Percentiles rank a stretch among this genome's conserved stretches.
These are phyloP conservation scores for Aspergillus calidoustus DNA, from an alignment of 2,329 filamentous ascomycete species.

Conservation along the genomic window DNA sequence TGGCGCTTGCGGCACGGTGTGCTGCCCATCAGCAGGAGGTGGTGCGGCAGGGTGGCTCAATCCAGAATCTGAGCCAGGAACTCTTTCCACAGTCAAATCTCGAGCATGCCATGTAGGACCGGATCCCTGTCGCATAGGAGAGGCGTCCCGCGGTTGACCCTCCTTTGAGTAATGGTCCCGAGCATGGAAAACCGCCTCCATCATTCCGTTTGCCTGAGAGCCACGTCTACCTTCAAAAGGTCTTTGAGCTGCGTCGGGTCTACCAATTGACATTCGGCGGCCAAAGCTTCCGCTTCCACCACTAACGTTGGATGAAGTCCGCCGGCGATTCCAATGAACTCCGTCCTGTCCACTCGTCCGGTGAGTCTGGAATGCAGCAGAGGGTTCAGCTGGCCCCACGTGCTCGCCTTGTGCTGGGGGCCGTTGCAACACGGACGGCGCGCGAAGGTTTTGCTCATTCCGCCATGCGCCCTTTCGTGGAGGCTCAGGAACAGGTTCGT, in stretches of 20 bases:
- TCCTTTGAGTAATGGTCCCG: conserved; percentile 34
- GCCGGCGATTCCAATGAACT: conserved; percentile 70
- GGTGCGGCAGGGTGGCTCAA: conserved; percentile 24
- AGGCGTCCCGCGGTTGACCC: conserved; percentile 26
- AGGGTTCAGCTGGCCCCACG: conserved; percentile 75
- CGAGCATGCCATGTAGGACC: conserved; percentile 38
- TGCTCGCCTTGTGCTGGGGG: conserved; percentile 66
- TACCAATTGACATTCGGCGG: conserved; percentile 64
- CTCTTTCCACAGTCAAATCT: conserved; percentile 32
- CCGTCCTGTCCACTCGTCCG: conserved; percentile 69
- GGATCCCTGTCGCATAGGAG: conserved; percentile 29
- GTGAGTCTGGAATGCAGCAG: conserved; percentile 81
- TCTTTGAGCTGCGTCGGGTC: conserved; percentile 48
- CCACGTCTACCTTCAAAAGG: conserved; percentile 45
- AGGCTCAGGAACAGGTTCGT: conserved; percentile 80
- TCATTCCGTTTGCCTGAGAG: conserved; percentile 43
- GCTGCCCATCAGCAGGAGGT: conserved; percentile 25
- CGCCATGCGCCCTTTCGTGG: conserved; percentile 70
- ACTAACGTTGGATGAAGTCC: conserved; percentile 89
- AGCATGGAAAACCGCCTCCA: conserved; percentile 37
- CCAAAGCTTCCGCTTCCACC: conserved; percentile 76
- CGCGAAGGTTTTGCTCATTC: conserved; percentile 68
- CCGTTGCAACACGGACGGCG: conserved; percentile 80
- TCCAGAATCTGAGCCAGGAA: conserved; percentile 25
- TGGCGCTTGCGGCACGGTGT: conserved; percentile 24